A percentile compares a stretch with the other conserved stretches of the same genome.
Evolutionary conservation across 768 basidiomycete genomes (phyloP).

Genomic region (Glaciozyma martinii): DNA sequence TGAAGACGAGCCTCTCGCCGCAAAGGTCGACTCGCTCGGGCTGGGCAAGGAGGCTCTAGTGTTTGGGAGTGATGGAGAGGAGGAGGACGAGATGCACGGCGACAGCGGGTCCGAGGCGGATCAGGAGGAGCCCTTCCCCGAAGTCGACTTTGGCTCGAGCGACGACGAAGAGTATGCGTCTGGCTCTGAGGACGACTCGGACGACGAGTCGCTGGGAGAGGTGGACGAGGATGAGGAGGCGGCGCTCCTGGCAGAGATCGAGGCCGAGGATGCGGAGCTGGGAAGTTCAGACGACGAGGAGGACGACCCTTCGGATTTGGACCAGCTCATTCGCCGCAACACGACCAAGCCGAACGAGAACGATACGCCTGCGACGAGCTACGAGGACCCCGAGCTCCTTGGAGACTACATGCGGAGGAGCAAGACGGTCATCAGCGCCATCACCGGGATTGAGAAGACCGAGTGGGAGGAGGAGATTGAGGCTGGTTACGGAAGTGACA

Average conservation of each 20-base stretch:
- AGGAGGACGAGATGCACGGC: slow-evolving; percentile 4
- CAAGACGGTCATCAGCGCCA: slow-evolving; percentile 62
- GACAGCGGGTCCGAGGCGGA: slow-evolving; percentile 11
- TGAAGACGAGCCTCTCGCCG: not conserved
- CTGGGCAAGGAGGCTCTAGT: slow-evolving; percentile 7
- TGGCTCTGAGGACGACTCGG: slow-evolving; percentile 40
- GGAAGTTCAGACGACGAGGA: slow-evolving; percentile 39
- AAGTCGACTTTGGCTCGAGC: slow-evolving; percentile 45
- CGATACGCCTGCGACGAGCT: slow-evolving; percentile 4
- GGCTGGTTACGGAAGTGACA: slow-evolving; percentile 82
- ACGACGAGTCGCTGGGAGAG: slow-evolving; percentile 38
- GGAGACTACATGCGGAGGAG: slow-evolving; percentile 49
- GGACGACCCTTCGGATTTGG: slow-evolving; percentile 41
- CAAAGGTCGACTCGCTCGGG: slow-evolving; percentile 9
- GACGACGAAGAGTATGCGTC: slow-evolving; percentile 25
- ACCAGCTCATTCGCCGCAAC: slow-evolving; percentile 35
- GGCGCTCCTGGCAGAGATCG: slow-evolving; percentile 40
- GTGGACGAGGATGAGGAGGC: slow-evolving; percentile 29
- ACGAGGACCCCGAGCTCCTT: slow-evolving; percentile 11
- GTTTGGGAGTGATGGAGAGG: slow-evolving; percentile 29
- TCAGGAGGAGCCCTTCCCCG: slow-evolving; percentile 63
- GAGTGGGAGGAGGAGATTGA: slow-evolving; percentile 55
- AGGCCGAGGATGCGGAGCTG: slow-evolving; percentile 41
- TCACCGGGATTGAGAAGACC: slow-evolving; percentile 52
- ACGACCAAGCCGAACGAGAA: slow-evolving; percentile 35